Evolutionary conservation across 2,329 filamentous ascomycete genomes (phyloP).

Genomic region (Sporothrix schenckii): DNA sequence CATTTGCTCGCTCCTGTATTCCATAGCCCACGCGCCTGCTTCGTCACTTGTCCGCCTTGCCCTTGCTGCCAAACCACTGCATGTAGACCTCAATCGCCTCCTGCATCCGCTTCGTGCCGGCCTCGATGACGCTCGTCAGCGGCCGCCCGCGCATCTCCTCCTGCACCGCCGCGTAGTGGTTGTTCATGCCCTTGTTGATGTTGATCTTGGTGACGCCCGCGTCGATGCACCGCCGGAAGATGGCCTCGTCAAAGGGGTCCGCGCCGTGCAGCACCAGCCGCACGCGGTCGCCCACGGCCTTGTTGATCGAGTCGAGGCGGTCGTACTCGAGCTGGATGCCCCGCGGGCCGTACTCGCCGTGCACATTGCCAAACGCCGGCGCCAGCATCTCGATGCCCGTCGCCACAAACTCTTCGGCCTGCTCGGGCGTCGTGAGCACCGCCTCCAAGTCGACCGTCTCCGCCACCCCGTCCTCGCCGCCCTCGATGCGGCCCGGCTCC

Average conservation of each 20-base stretch:
- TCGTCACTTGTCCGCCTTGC: constrained; percentile 43
- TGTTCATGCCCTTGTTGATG: constrained; percentile 58
- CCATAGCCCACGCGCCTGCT: no score
- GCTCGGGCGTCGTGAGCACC: constrained; percentile 65
- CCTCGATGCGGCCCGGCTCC: constrained; percentile 62
- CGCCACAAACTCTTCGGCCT: constrained; percentile 69
- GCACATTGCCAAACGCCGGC: constrained; percentile 75
- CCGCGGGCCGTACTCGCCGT: constrained; percentile 70
- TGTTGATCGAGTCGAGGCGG: constrained; percentile 50
- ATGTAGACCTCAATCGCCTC: constrained; percentile 53
- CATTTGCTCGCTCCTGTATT: no score
- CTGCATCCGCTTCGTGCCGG: constrained; percentile 53
- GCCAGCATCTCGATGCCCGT: constrained; percentile 75
- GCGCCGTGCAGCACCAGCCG: constrained; percentile 54
- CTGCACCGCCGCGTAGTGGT: constrained; percentile 51
- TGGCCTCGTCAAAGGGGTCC: constrained; percentile 52
- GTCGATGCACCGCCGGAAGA: constrained; percentile 51
- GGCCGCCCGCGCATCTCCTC: constrained; percentile 52
- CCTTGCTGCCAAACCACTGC: constrained; percentile 51
- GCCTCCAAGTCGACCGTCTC: constrained; percentile 57
- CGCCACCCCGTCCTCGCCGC: constrained; percentile 71
- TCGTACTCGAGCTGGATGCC: constrained; percentile 66
- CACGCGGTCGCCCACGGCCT: constrained; percentile 50
- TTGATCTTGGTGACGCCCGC: constrained; percentile 54
- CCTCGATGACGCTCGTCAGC: constrained; percentile 53